phyloP scores from a whole-genome alignment of 2,329 filamentous ascomycete species.

The Cladosporium sp. region DNA sequence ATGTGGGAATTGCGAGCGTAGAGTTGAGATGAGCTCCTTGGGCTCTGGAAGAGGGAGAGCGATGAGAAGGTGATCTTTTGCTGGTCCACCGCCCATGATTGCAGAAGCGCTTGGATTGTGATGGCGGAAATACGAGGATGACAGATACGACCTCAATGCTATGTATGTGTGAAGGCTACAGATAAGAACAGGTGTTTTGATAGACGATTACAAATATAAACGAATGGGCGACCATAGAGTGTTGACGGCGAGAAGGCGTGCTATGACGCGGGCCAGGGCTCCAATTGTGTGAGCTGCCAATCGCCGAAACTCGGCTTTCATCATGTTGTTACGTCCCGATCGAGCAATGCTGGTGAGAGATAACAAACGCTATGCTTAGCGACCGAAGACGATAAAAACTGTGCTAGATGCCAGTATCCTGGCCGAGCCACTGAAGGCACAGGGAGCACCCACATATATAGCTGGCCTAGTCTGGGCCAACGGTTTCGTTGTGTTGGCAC shows the following conservation, averaged over 20 bases:
- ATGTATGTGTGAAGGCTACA: not conserved
- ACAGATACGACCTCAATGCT: not conserved
- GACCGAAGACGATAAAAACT: not conserved
- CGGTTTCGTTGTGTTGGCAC: not conserved
- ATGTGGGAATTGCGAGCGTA: constrained; percentile 46
- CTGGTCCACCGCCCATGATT: constrained; percentile 40
- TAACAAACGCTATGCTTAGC: not conserved
- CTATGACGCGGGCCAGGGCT: constrained; percentile 7
- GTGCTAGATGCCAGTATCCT: not conserved
- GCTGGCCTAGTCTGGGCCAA: not conserved
- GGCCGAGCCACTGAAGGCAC: not conserved
- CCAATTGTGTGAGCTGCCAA: constrained; percentile 4
- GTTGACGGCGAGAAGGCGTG: constrained; percentile 12
- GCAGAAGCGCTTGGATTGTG: not conserved
- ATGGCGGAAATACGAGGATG: not conserved
- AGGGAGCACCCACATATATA: not conserved
- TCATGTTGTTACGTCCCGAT: not conserved
- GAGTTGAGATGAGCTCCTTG: constrained; percentile 38
- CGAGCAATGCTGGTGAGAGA: not conserved
- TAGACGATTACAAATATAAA: not conserved
- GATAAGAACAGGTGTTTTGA: constrained; percentile 2
- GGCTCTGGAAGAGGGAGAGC: constrained; percentile 40
- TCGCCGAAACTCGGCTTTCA: constrained; percentile 5
- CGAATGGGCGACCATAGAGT: not conserved
- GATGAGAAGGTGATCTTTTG: constrained; percentile 36